A percentile compares a stretch with the other conserved stretches of the same genome.
Conservation (phyloP, 2,329 filamentous ascomycete species). For the Diaporthe vexans region DNA sequence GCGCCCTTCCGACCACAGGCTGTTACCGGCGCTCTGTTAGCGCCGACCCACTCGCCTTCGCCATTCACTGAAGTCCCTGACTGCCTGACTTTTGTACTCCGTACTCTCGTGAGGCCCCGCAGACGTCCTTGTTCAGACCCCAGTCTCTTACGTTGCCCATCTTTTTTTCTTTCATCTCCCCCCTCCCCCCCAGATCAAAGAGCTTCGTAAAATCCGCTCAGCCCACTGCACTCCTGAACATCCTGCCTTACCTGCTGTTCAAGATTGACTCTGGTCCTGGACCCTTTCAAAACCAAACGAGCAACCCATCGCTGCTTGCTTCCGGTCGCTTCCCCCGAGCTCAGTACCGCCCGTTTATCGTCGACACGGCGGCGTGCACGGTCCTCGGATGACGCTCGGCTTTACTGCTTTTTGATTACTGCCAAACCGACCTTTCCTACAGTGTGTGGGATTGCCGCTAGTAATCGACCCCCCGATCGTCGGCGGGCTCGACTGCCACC, state of each 20-base stretch:
- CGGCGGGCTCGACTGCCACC: constrained; percentile 4
- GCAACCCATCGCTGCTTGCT: neutral
- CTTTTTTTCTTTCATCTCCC: constrained; percentile 26
- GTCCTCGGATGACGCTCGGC: constrained; percentile 35
- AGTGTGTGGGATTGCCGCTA: constrained; percentile 41
- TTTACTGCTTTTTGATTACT: constrained; percentile 10
- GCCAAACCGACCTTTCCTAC: constrained; percentile 13
- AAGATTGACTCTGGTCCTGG: neutral
- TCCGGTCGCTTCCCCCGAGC: neutral
- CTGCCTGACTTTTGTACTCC: constrained; percentile 1
- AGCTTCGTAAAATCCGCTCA: constrained; percentile 13
- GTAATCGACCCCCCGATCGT: constrained; percentile 31
- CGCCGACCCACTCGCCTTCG: constrained; percentile 3
- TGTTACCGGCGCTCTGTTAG: constrained; percentile 21
- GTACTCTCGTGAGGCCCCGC: constrained; percentile 25
- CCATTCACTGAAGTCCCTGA: constrained; percentile 3
- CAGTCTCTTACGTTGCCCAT: constrained; percentile 25
- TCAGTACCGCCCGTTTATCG: neutral
- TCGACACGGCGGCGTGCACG: neutral
- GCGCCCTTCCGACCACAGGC: constrained; percentile 26
- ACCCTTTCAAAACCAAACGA: neutral
- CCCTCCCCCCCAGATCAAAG: constrained; percentile 19
- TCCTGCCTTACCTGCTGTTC: neutral
- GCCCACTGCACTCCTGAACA: constrained; percentile 19
- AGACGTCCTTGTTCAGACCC: constrained; percentile 26